Evolutionary conservation across 345 rosid species (phyloP).

Genomic region (Mangifera indica): DNA sequence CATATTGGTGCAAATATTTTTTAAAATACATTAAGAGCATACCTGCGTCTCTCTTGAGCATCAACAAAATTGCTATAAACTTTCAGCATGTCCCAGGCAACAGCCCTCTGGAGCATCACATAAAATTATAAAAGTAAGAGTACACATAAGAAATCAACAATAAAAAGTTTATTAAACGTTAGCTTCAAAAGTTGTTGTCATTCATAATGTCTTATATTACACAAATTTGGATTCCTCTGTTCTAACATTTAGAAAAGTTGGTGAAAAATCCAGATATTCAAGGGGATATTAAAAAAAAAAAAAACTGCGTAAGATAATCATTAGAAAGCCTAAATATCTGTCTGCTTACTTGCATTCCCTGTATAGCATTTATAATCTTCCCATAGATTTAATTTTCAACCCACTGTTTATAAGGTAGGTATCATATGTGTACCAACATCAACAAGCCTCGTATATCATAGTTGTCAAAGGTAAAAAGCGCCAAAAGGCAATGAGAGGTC

Average conservation of each 20-base stretch:
- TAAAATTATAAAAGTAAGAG: background rate
- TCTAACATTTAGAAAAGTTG: background rate
- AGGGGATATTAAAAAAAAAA: background rate
- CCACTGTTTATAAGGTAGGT: background rate
- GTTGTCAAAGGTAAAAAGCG: too few species aligned
- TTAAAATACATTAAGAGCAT: conserved; percentile 24
- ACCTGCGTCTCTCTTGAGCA: conserved; percentile 82
- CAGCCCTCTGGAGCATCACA: conserved; percentile 57
- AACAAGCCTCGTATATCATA: background rate
- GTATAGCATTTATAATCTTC: background rate
- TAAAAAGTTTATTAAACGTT: background rate
- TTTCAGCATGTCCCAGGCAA: conserved; percentile 96
- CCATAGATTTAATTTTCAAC: background rate
- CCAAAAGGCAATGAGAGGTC: too few species aligned
- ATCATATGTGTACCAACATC: conserved; percentile 5
- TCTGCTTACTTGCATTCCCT: background rate
- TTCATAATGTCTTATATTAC: background rate
- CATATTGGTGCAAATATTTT: conserved; percentile 2
- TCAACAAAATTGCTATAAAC: conserved; percentile 81
- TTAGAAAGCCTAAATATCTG: background rate
- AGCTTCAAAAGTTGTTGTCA: background rate
- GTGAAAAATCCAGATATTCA: background rate
- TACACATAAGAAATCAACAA: background rate
- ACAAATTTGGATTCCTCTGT: background rate
- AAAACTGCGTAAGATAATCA: background rate